Conservation (phyloP, 2,329 filamentous ascomycete genomes). For the Pseudogymnoascus sp. region DNA sequence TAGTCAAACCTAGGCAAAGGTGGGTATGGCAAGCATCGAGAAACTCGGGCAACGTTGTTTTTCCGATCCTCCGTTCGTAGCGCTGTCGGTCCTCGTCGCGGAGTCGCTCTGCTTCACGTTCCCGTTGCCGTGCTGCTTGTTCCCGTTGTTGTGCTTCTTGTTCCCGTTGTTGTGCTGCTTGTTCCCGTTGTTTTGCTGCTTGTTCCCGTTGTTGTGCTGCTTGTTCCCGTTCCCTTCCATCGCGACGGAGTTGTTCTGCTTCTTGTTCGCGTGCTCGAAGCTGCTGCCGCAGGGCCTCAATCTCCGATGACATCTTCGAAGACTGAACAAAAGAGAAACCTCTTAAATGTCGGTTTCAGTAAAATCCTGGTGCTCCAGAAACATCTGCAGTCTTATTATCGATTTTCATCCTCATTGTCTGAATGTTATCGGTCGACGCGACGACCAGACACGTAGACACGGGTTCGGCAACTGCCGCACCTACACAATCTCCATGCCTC, state of each 20-base stretch:
- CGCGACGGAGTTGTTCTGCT: too few species aligned
- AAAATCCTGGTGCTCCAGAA: too few species aligned
- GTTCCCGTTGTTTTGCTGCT: too few species aligned
- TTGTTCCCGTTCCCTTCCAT: neutral
- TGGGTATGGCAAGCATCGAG: neutral
- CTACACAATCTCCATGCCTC: too few species aligned
- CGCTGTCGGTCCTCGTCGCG: neutral
- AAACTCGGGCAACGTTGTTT: neutral
- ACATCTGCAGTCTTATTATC: too few species aligned
- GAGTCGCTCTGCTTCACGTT: neutral
- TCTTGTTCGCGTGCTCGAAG: too few species aligned
- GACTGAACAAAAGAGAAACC: neutral
- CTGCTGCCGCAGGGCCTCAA: neutral
- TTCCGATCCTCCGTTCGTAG: neutral
- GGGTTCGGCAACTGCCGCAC: too few species aligned
- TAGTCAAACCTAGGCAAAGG: neutral
- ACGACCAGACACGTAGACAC: too few species aligned
- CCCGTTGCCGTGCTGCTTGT: neutral
- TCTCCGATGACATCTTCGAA: neutral
- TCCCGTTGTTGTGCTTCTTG: neutral
- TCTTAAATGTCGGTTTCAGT: too few species aligned
- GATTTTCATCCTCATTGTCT: too few species aligned
- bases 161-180: too few species aligned
- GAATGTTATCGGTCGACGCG: too few species aligned
- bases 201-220: neutral